These are phyloP conservation scores for Nemophila menziesii DNA, from an alignment of 257 asterid genomes.

Conservation along the genomic window DNA sequence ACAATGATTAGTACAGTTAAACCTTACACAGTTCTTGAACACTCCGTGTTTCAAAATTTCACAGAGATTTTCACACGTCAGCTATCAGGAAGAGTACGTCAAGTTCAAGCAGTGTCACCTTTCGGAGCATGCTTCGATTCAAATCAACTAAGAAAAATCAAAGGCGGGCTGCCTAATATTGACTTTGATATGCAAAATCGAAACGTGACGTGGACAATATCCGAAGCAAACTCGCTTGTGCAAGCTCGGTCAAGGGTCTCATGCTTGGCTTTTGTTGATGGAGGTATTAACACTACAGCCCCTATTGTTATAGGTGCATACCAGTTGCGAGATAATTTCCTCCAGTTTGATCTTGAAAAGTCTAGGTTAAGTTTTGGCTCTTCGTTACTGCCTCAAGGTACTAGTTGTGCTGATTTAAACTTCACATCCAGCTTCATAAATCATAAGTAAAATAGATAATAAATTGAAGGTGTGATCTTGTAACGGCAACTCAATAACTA, in stretches of 20 bases:
- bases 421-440: slow-evolving; percentile 5
- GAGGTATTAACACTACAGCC: slow-evolving; percentile 20
- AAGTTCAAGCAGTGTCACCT: slow-evolving; percentile 24
- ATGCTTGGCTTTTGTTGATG: slow-evolving; percentile 32
- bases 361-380: slow-evolving; percentile 18
- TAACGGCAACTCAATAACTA: too few species aligned
- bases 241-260: slow-evolving; percentile 13
- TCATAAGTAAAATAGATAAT: background rate
- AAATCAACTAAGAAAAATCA: slow-evolving; percentile 11
- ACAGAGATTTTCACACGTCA: slow-evolving; percentile 13
- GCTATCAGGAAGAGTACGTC: slow-evolving; percentile 19
- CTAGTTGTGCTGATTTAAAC: slow-evolving; percentile 20
- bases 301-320: slow-evolving; percentile 21
- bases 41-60: slow-evolving; percentile 18
- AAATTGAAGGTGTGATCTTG: background rate
- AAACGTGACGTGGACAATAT: slow-evolving; percentile 14
- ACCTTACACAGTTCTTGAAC: slow-evolving; percentile 33
- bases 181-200: slow-evolving; percentile 27
- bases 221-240: slow-evolving; percentile 19
- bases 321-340: slow-evolving; percentile 21
- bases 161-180: slow-evolving; percentile 22
- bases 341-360: slow-evolving; percentile 22
- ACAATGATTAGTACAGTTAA: slow-evolving; percentile 33
- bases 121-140: slow-evolving; percentile 29
- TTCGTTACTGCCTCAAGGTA: slow-evolving; percentile 4